Conservation (phyloP, 345 rosid genomes). For the Citrus inodora region DNA sequence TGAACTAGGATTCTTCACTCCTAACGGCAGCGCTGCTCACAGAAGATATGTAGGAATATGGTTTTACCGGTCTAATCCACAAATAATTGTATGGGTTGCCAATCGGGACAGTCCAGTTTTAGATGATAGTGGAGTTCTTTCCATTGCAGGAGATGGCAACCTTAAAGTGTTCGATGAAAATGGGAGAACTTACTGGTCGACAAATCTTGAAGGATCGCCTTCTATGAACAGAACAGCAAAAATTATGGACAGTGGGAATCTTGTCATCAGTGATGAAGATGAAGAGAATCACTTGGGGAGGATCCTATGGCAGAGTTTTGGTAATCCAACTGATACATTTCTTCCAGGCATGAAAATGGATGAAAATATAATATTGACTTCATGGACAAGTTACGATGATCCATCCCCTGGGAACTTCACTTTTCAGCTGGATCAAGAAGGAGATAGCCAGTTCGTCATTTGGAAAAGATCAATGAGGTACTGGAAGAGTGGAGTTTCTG, state of each 20-base stretch:
- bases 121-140: conserved; percentile 6
- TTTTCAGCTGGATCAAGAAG: conserved; percentile 40
- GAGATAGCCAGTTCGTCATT: conserved; percentile 28
- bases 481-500: conserved; percentile 47
- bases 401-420: conserved; percentile 62
- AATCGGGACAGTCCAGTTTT: conserved; percentile 32
- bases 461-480: conserved; percentile 33
- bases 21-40: conserved; percentile 25
- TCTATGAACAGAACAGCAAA: conserved; percentile 10
- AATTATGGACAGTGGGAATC: conserved; percentile 43
- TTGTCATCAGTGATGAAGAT: conserved; percentile 27
- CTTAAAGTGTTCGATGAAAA: conserved; percentile 25
- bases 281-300: neutral
- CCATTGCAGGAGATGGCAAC: conserved; percentile 25
- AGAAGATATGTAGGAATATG: conserved; percentile 47
- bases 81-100: conserved; percentile 45
- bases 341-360: conserved; percentile 59
- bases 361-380: conserved; percentile 30
- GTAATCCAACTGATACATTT: conserved; percentile 53
- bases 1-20: conserved; percentile 51
- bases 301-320: conserved; percentile 44
- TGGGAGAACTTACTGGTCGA: conserved; percentile 27
- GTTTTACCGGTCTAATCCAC: conserved; percentile 25
- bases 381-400: conserved; percentile 50
- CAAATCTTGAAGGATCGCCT: conserved; percentile 3